Percentiles rank a stretch among this genome's conserved stretches.
These are phyloP conservation scores for Oryza longistaminata DNA, from an alignment of 176 grass and related monocot species.

Conservation along the genomic window DNA sequence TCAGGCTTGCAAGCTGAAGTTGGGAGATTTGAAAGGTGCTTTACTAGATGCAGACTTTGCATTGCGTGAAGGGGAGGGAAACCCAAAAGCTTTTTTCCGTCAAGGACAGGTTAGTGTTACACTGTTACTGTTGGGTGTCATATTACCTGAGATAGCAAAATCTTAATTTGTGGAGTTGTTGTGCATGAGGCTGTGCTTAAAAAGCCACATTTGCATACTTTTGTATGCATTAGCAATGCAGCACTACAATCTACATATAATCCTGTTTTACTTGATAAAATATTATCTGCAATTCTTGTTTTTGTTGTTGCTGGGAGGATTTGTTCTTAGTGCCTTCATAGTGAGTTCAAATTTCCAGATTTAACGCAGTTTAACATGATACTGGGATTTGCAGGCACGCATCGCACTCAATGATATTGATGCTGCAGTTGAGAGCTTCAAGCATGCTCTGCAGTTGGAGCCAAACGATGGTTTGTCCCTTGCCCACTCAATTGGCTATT, in stretches of 20 bases:
- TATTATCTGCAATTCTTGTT: conserved; percentile 30
- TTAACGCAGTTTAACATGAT: conserved; percentile 20
- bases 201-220: conserved; percentile 9
- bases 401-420: conserved; percentile 86
- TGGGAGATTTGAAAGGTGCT: conserved; percentile 82
- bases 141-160: neutral
- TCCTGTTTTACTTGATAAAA: neutral
- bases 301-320: neutral
- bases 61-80: conserved; percentile 81
- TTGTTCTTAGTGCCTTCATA: neutral
- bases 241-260: conserved; percentile 1
- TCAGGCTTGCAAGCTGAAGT: conserved; percentile 94
- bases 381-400: conserved; percentile 59
- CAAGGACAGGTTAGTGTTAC: conserved; percentile 71
- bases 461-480: conserved; percentile 81
- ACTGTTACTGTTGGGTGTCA: neutral
- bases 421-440: conserved; percentile 88
- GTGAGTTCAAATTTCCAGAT: neutral
- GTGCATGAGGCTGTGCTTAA: conserved; percentile 4
- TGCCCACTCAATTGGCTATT: conserved; percentile 23
- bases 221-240: neutral
- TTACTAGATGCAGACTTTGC: conserved; percentile 98
- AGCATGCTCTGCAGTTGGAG: conserved; percentile 77
- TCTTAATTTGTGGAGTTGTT: neutral
- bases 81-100: conserved; percentile 93